Base-by-base conservation (phyloP, 2,329 filamentous ascomycete species). In the Hymenoscyphus albidus region DNA sequence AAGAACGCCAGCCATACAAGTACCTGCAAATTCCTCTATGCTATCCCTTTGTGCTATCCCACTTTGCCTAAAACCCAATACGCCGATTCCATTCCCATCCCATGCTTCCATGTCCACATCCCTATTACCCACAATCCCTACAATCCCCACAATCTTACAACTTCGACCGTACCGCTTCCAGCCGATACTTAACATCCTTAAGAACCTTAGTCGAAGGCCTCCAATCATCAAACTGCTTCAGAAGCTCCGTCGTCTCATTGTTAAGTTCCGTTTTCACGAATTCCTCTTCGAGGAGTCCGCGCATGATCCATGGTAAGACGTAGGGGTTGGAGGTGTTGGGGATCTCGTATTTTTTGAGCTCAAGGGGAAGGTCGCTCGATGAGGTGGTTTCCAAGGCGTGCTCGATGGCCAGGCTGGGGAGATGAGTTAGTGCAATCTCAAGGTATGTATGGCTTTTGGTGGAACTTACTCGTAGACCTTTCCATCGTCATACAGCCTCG, bases 181-280 rank as follows among this genome's bases (percentile, higher is more conserved):
- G 81, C 67, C 95, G 84, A 77, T 96, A 98, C 77, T 96, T 96
- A 58, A 99, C 93, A 77, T 99, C 95, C 78, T 95, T 97, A 64
- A 99, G 79, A 55, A 91, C 91, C 79, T 98, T 99, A 7, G 88
- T 96, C 0, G 82, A 83, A 0, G 95, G 95, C 74, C 90, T 93
- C 95, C 95, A 99, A 62, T 91, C 87, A 75, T 98, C 93, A 77
- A 98, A 99, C 76, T 96, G 88, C 65, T 81, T 82, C n/a, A 99
- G 80, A 60, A 99, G 77, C 73, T 92, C 85, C 66, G 85, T 85
- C 6, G 92, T 92, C 78, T 99, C 95, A 1, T 83, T 78, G 39
- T 86, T 86, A 18, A 96, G 79, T 74, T 96, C 90, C 27, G 86
- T 91, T 76, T 90, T 93, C 31, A 98, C 94, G 72, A 92, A 87